Conservation (phyloP, 225 moss, liverwort and hornwort species). For the Lunularia cruciata region DNA sequence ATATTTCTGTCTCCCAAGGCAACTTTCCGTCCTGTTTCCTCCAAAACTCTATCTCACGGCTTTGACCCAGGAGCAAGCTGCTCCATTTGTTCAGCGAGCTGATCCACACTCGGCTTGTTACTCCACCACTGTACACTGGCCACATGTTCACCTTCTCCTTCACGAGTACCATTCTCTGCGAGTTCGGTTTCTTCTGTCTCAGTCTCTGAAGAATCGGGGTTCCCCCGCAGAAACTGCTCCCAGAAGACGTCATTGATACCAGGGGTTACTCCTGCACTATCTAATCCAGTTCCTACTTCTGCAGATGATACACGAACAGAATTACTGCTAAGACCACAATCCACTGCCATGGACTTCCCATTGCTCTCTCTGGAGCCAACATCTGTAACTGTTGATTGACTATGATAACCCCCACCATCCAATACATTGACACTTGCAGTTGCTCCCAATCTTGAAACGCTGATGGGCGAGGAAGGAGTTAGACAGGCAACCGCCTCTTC, state of each 20-base stretch:
- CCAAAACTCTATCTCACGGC: constrained; percentile 2
- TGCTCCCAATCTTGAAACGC: background rate
- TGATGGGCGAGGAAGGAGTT: constrained; percentile 1
- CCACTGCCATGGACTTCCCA: constrained; percentile 44
- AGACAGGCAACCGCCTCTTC: constrained; percentile 14
- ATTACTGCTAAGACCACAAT: constrained; percentile 34
- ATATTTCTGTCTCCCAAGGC: background rate
- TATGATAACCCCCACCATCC: constrained; percentile 26
- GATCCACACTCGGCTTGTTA: constrained; percentile 56
- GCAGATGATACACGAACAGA: constrained; percentile 39
- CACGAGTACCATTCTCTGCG: constrained; percentile 37
- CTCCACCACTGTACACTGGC: constrained; percentile 44
- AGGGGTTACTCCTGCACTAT: constrained; percentile 44
- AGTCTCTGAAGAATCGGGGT: constrained; percentile 54
- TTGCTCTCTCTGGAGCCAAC: constrained; percentile 35
- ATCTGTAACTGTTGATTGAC: background rate
- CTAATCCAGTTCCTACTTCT: constrained; percentile 38
- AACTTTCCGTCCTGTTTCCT: background rate
- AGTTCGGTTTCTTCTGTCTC: constrained; percentile 55
- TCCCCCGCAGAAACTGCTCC: constrained; percentile 81
- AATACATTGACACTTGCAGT: constrained; percentile 16
- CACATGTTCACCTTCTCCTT: constrained; percentile 21
- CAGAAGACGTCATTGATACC: constrained; percentile 83
- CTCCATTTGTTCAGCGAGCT: constrained; percentile 62
- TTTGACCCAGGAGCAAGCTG: constrained; percentile 66